A percentile compares a stretch with the other conserved stretches of the same genome.
Conservation (phyloP, 202 grass and related monocot species). For the Bolboschoenoplectus hybrid region DNA sequence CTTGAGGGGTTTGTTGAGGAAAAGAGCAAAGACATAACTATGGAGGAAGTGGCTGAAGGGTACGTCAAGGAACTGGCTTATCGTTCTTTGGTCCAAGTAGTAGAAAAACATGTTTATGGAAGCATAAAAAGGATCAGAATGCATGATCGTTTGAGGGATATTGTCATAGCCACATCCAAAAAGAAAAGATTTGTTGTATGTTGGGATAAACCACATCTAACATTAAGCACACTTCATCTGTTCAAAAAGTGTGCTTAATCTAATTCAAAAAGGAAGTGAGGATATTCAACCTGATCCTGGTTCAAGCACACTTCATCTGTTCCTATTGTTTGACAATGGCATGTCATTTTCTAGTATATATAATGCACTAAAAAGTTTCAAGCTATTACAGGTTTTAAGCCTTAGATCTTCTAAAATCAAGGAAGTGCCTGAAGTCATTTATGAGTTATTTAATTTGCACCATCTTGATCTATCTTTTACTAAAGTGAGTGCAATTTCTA, state of each 20-base stretch:
- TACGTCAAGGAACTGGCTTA: conserved; percentile 50
- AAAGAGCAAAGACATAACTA: neutral
- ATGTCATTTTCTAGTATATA: conserved; percentile 36
- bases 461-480: conserved; percentile 47
- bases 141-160: conserved; percentile 49
- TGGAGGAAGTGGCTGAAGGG: conserved; percentile 48
- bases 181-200: conserved; percentile 45
- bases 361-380: conserved; percentile 35
- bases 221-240: too few species aligned
- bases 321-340: conserved; percentile 45
- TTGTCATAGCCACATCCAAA: conserved; percentile 30
- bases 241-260: too few species aligned
- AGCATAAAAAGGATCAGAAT: conserved; percentile 46
- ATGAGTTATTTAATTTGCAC: conserved; percentile 51
- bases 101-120: conserved; percentile 46
- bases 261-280: conserved; percentile 31
- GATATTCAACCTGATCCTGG: neutral
- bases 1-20: neutral
- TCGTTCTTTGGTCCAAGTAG: conserved; percentile 51
- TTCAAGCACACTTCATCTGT: conserved; percentile 33
- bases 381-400: conserved; percentile 43
- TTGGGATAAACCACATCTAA: conserved; percentile 7
- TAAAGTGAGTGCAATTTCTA: conserved; percentile 42
- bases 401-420: conserved; percentile 36
- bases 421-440: conserved; percentile 35